These are phyloP conservation scores for Aspergillus flavus DNA, from an alignment of 2,329 filamentous ascomycete genomes.

Conservation along the genomic window DNA sequence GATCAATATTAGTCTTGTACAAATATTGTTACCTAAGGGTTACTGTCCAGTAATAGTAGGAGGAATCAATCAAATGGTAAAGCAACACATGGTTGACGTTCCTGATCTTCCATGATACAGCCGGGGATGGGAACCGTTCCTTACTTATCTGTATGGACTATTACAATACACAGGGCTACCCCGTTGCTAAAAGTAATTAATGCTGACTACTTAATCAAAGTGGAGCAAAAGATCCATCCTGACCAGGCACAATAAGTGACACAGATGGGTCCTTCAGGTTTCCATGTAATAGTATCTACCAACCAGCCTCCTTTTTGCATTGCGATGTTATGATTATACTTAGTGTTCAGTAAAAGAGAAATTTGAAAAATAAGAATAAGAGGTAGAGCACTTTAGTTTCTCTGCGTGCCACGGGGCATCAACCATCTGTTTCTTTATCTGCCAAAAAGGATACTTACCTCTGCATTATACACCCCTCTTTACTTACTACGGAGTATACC, in stretches of 20 bases:
- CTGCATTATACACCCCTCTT: background rate
- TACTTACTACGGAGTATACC: too few relatives aligned
- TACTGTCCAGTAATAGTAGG: background rate
- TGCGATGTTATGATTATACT: background rate
- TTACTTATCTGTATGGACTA: background rate
- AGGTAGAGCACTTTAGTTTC: background rate
- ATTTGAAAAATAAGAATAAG: background rate
- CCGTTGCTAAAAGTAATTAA: background rate
- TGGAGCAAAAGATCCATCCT: background rate
- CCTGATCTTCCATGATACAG: background rate
- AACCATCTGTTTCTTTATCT: background rate
- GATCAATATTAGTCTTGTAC: background rate
- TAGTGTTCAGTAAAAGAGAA: background rate
- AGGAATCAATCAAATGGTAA: too few relatives aligned
- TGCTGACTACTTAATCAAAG: background rate
- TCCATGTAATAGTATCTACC: background rate
- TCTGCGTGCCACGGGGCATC: background rate
- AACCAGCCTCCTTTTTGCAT: background rate
- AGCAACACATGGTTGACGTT: background rate
- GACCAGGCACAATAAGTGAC: slow-evolving; percentile 1
- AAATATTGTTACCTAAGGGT: background rate
- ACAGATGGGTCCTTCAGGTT: background rate
- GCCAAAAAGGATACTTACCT: background rate
- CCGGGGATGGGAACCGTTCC: background rate
- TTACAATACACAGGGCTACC: background rate